These are phyloP conservation scores for Phanerochaete carnosa DNA, from an alignment of 768 basidiomycete genomes.

Conservation along the genomic window DNA sequence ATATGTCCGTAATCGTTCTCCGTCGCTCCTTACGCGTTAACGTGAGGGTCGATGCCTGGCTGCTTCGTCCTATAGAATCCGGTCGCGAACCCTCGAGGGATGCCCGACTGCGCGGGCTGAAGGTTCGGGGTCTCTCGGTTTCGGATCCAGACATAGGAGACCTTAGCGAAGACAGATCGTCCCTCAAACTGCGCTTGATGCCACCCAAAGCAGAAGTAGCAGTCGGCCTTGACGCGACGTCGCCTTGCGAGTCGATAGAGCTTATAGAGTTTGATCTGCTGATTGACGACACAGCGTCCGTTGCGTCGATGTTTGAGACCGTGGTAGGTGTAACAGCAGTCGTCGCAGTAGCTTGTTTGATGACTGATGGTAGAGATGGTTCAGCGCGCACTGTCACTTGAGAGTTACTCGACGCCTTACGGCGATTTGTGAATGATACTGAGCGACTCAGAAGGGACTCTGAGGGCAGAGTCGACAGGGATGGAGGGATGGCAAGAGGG, in stretches of 20 bases:
- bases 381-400: slow-evolving; percentile 44
- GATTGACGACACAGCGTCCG: slow-evolving; percentile 23
- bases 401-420: slow-evolving; percentile 43
- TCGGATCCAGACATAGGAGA: slow-evolving; percentile 43
- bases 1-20: slow-evolving; percentile 50
- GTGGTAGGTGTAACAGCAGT: slow-evolving; percentile 68
- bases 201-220: slow-evolving; percentile 55
- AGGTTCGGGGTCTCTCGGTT: slow-evolving; percentile 43
- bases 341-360: slow-evolving; percentile 57
- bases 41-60: slow-evolving; percentile 31
- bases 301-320: slow-evolving; percentile 40
- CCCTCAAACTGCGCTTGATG: slow-evolving; percentile 27
- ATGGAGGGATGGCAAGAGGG: slow-evolving; percentile 52
- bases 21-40: slow-evolving; percentile 39
- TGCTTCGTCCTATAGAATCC: slow-evolving; percentile 26
- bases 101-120: slow-evolving; percentile 38
- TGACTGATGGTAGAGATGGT: slow-evolving; percentile 32
- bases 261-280: slow-evolving; percentile 45
- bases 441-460: slow-evolving; percentile 38
- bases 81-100: slow-evolving; percentile 39
- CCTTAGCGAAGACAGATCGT: slow-evolving; percentile 14
- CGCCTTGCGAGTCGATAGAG: slow-evolving; percentile 39
- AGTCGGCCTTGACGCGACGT: slow-evolving; percentile 65
- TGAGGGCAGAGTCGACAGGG: slow-evolving; percentile 57
- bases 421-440: slow-evolving; percentile 26